These are phyloP conservation scores for Scedosporium minutisporum DNA, from an alignment of 2,329 filamentous ascomycete species.

Conservation along the genomic window DNA sequence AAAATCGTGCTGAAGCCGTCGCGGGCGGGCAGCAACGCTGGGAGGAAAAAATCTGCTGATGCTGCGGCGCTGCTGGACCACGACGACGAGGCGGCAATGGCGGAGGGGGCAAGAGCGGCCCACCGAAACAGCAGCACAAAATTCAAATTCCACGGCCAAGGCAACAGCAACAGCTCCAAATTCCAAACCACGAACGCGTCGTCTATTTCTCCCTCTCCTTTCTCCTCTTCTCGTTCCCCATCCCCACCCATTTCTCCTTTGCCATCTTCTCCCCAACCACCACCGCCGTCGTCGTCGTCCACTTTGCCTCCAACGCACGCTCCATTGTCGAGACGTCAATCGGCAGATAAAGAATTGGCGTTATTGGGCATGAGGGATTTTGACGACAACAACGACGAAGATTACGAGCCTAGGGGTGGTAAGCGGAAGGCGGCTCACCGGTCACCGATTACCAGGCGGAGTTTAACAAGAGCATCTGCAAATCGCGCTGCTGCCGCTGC, in stretches of 20 bases:
- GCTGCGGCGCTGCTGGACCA: slow-evolving; percentile 7
- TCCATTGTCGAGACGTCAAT: not conserved
- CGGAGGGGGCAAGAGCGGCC: not conserved
- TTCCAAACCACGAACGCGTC: not conserved
- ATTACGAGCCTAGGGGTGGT: slow-evolving; percentile 3
- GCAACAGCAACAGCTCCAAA: slow-evolving; percentile 6
- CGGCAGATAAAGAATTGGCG: not conserved
- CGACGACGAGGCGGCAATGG: not conserved
- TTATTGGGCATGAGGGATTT: not conserved
- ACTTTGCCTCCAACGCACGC: not conserved
- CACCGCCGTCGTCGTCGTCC: slow-evolving; percentile 8
- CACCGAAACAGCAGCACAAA: slow-evolving; percentile 9
- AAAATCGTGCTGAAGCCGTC: slow-evolving; percentile 38
- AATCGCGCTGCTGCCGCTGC: slow-evolving; percentile 5
- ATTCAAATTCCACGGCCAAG: slow-evolving; percentile 13
- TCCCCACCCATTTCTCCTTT: slow-evolving; percentile 9
- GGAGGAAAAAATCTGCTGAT: slow-evolving; percentile 14
- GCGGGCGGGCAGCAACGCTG: slow-evolving; percentile 16
- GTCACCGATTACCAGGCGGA: slow-evolving; percentile 12
- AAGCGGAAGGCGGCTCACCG: not conserved
- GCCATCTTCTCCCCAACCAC: slow-evolving; percentile 9
- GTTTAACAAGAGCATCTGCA: slow-evolving; percentile 1
- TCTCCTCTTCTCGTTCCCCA: slow-evolving; percentile 7
- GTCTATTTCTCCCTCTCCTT: slow-evolving; percentile 6
- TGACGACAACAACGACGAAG: slow-evolving; percentile 1